Base-by-base conservation (phyloP, 352 stramenopile genomes). In the Globisporangium viniferum region DNA sequence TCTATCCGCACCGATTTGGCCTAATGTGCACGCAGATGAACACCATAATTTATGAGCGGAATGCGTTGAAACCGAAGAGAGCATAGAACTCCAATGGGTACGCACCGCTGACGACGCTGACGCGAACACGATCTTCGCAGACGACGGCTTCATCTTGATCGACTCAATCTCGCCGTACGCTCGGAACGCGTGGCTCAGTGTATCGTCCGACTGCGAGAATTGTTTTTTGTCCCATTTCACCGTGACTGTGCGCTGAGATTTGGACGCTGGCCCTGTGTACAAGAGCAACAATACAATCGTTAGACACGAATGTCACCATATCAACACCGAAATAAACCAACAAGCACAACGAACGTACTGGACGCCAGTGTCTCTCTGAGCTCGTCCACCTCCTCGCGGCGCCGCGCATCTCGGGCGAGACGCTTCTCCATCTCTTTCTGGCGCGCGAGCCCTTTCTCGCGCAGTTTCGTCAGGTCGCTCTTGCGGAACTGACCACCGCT, bases 221-320 rank as follows among this genome's bases (percentile, higher is more conserved):
- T 82, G 74, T 31, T 77, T 82, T 55, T 79, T 79, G 64, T 91
- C 82, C 87, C 87, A 95, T 60, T 92, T 92, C 49, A 95, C 71
- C 5, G 77, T 89, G n/a, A 95, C 81, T 4, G 84, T 92, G 12
- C 87, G 82, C 59, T 92, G 76, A 10, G 86, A 83, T 66, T 89
- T 93, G 18, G 77, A 67, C 15, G 66, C 73, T 49, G 66, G 58
- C 7, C 60, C 49, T 68, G 12, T 12, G 44, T 20, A 51, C 18
- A 46, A 39, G 15, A 59, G 3, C n/a, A 46, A 35, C n/a, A 5
- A 58, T 22, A 12, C 24, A 58, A n/a, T 22, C 54, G 15, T 59
- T n/a, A 59, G 54, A 9, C 51, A 48, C 35, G 58, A 66, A 41
- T 41, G 27, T 18, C 54, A 59, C 1, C 55, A 46, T 1, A 20